A percentile compares a stretch with the other conserved stretches of the same genome.
Conservation (phyloP, 768 basidiomycete genomes). For the Naganishia friedmannii region DNA sequence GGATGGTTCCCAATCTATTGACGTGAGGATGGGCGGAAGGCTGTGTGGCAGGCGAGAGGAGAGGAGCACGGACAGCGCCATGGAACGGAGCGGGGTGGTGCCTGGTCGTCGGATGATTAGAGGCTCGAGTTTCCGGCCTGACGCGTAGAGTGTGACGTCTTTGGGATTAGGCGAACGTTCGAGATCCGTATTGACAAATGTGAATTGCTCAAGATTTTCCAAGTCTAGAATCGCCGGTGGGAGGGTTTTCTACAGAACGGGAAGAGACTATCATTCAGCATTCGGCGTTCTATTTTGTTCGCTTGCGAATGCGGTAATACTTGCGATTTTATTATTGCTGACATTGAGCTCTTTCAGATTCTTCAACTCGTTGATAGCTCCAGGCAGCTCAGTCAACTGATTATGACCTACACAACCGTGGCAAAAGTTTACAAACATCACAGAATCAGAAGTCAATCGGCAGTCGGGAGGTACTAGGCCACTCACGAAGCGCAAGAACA, state of each 20-base stretch:
- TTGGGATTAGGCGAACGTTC: slow-evolving; percentile 17
- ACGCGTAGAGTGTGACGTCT: not conserved
- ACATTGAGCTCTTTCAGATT: slow-evolving; percentile 49
- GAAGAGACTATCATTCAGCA: not conserved
- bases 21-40: slow-evolving; percentile 45
- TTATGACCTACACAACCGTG: slow-evolving; percentile 37
- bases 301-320: not conserved
- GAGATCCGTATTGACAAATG: slow-evolving; percentile 20
- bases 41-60: slow-evolving; percentile 41
- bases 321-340: slow-evolving; percentile 40
- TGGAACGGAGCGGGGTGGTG: slow-evolving; percentile 35
- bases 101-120: slow-evolving; percentile 32
- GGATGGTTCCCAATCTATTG: slow-evolving; percentile 40
- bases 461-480: not conserved
- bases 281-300: not conserved
- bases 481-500: slow-evolving; percentile 42
- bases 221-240: slow-evolving; percentile 47
- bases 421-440: too few species aligned
- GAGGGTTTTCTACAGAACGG: slow-evolving; percentile 24
- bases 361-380: slow-evolving; percentile 43
- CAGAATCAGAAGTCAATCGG: not conserved
- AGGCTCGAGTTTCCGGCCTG: slow-evolving; percentile 34
- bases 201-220: slow-evolving; percentile 35
- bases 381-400: slow-evolving; percentile 41
- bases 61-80: slow-evolving; percentile 42